A percentile compares a stretch with the other conserved stretches of the same genome.
These are phyloP conservation scores for Scytalidium sp. DNA, from an alignment of 2,329 filamentous ascomycete species.

Conservation along the genomic window DNA sequence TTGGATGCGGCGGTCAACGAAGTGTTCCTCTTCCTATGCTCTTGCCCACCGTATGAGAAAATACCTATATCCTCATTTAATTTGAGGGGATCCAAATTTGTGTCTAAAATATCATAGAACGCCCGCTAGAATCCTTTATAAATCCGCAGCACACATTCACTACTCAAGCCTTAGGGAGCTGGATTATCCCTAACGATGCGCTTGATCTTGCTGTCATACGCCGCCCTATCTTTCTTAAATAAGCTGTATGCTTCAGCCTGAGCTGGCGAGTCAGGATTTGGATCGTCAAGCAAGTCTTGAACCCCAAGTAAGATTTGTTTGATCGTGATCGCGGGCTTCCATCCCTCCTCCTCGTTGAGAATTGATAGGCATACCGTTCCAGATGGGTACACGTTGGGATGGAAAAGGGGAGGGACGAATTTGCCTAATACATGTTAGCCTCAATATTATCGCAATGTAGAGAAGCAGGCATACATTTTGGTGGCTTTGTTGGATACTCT, in stretches of 20 bases:
- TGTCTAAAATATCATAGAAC: neutral
- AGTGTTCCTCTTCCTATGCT: too few species aligned
- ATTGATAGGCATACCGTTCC: constrained; percentile 97
- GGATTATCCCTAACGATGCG: constrained; percentile 89
- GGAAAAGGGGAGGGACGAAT: constrained; percentile 93
- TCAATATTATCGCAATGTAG: constrained; percentile 5
- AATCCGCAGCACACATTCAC: neutral
- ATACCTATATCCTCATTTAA: neutral
- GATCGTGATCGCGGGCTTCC: constrained; percentile 98
- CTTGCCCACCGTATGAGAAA: neutral
- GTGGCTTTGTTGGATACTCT: constrained; percentile 99
- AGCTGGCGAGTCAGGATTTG: constrained; percentile 93
- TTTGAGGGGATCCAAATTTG: neutral
- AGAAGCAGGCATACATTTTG: constrained; percentile 73
- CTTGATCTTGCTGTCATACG: constrained; percentile 86
- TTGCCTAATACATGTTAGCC: constrained; percentile 64
- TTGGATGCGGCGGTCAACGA: too few species aligned
- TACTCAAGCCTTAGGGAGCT: constrained; percentile 50
- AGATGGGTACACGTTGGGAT: constrained; percentile 97
- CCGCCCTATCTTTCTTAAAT: constrained; percentile 82
- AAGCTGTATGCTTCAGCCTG: constrained; percentile 97
- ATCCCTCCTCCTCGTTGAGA: constrained; percentile 95
- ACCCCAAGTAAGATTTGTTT: constrained; percentile 97
- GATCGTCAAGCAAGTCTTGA: constrained; percentile 92
- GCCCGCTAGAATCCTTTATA: neutral